Base-by-base conservation (phyloP, 305 asterid genomes). In the Coffea humblotiana region DNA sequence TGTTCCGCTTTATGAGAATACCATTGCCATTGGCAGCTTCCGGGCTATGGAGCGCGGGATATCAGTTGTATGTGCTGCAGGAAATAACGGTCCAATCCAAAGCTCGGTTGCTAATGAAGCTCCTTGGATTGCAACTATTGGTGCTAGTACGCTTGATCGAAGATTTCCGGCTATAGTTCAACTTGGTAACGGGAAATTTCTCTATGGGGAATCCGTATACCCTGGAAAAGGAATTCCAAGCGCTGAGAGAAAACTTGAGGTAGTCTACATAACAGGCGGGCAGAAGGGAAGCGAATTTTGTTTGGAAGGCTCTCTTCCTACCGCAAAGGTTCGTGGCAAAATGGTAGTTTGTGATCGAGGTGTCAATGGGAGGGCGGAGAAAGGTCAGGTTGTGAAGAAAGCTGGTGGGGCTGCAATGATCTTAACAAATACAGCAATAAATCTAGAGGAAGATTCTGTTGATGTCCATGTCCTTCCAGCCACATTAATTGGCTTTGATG, bases 61-160 rank as follows among this genome's bases (percentile, higher is more conserved):
- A 71, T 81, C 93, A 2, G 97, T 95, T n/a, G 71, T 93, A 25
- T 92, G 97, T 43, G 97, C 98, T 8, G 99, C 98, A 10, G 99
- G 99, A 70, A 95, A 95, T 61, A 92, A 91, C 18, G 99, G 99
- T 11, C 98, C 98, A 7, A 66, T 86, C n/a, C 85, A 82, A 63
- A 91, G 91, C 82, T 95, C 99, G 2, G 97, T 93, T 18, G 91
- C 97, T 12, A 95, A 95, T 40, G 97, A 88, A 83, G 97, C 99
- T 79, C 98, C 99, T 12, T 95, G 99, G 99, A 90, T 93, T 52
- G 83, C 92, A 8, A 95, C 99, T 47, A 78, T 95, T n/a, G 98
- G 99, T 15, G 99, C 98, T 40, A 88, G 99, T 86, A 89, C 97
- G 1, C 97, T 95, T 29, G 94, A 93, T 84, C 60, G 99, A 67